These are phyloP conservation scores for Fomitiporia mediterranea DNA, from an alignment of 1,284 basidiomycete genomes.

Conservation along the genomic window DNA sequence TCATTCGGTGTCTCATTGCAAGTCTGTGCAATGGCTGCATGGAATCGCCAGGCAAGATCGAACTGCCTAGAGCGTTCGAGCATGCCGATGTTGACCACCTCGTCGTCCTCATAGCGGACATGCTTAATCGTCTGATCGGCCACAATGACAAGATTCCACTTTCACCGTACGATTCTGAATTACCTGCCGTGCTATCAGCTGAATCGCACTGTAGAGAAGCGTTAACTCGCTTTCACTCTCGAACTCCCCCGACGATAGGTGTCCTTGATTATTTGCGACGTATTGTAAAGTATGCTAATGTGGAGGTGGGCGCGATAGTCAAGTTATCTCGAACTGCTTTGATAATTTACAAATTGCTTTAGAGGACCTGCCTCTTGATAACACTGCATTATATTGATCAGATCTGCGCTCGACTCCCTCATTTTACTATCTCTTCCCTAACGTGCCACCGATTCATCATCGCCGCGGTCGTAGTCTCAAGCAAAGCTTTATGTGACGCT, in stretches of 20 bases:
- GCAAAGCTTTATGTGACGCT: conserved; percentile 88
- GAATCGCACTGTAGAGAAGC: conserved; percentile 52
- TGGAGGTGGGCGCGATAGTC: conserved; percentile 80
- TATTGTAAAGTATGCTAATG: conserved; percentile 88
- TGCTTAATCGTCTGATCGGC: conserved; percentile 86
- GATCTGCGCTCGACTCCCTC: conserved; percentile 79
- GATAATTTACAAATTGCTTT: too few relatives aligned
- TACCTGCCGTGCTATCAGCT: conserved; percentile 21
- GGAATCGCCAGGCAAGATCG: conserved; percentile 71
- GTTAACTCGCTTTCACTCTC: conserved; percentile 91
- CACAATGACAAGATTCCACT: conserved; percentile 93
- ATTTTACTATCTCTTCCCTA: conserved; percentile 88
- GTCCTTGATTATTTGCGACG: conserved; percentile 88
- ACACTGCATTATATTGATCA: conserved; percentile 93
- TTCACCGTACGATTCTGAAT: conserved; percentile 54
- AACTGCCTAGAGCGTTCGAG: conserved; percentile 70
- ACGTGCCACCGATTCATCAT: conserved; percentile 96
- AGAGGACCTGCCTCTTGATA: conserved; percentile 87
- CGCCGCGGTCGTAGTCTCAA: conserved; percentile 80
- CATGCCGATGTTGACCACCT: conserved; percentile 77
- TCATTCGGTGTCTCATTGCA: not conserved
- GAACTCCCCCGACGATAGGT: conserved; percentile 78
- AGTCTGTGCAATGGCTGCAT: conserved; percentile 12
- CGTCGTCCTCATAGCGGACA: conserved; percentile 85
- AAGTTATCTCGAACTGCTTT: too few relatives aligned